Base-by-base conservation (phyloP, 306 rosid genomes). In the Crataegus laevigata region DNA sequence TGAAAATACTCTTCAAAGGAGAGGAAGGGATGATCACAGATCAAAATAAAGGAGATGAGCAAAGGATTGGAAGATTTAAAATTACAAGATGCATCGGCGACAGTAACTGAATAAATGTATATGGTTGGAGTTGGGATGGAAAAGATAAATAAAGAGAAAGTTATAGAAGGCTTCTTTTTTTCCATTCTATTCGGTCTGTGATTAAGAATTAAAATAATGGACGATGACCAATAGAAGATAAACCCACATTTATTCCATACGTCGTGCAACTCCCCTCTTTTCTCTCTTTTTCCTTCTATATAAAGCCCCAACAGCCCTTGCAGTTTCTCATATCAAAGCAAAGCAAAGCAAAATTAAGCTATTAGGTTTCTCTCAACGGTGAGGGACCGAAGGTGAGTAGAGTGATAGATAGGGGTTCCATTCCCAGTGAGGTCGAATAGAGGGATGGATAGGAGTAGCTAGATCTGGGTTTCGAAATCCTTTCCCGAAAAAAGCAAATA, bases 181-280 rank as follows among this genome's bases (percentile, higher is more conserved):
- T 85, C 76, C 89, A 77, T 85, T 66, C 81, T 82, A 66, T 72
- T 62, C 40, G 74, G 34, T 80, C 58, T 71, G 75, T 12, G 66
- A 30, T 18, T 12, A 12, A 11, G 11, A 12, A 59, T 22, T 75
- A 72, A 62, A 36, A 36, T 36, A 36, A 54, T 79, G 61, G 5
- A 69, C 34, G 54, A 78, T 77, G 74, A 73, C 75, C 75, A 83
- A 86, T 89, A 75, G 78, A 82, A 82, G 91, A 87, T 82, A 74
- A 87, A 85, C 84, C 68, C 87, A 82, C 84, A 86, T 79, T 78
- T 90, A 90, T 94, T 94, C 96, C 86, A 81, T 77, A 67, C 69
- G 68, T 81, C 85, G 77, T 83, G 88, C 78, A 78, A 47, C 59
- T 60, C 65, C 59, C 76, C 73, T 68, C 85, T 72, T 25, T 5